Conservation (phyloP, 768 basidiomycete genomes). For the Tylopilus rubrobrunneus region DNA sequence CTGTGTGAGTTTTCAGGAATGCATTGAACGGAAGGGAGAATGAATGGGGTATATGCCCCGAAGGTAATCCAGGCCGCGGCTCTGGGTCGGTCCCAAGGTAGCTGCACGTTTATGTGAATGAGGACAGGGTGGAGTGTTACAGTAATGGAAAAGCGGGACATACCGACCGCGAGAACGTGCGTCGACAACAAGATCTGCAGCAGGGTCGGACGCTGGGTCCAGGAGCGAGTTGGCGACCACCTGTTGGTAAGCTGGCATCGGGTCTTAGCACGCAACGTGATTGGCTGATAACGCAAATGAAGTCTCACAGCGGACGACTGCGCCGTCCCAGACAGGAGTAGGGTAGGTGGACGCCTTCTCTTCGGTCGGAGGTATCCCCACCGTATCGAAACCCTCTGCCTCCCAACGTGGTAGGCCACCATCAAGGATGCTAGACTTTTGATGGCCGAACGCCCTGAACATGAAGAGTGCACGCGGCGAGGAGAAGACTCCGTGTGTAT, state of each 20-base stretch:
- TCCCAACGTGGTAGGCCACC: conserved; percentile 90
- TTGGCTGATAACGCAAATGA: conserved; percentile 32
- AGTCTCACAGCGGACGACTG: conserved; percentile 42
- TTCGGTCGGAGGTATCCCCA: conserved; percentile 29
- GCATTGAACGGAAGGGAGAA: conserved; percentile 77
- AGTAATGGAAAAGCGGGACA: conserved; percentile 15
- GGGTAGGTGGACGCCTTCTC: conserved; percentile 41
- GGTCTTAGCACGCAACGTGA: conserved; percentile 15
- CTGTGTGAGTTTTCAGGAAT: conserved; percentile 52
- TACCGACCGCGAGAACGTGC: conserved; percentile 83
- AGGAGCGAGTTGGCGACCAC: conserved; percentile 66
- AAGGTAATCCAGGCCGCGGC: conserved; percentile 81
- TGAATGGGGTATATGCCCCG: conserved; percentile 90
- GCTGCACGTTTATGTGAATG: conserved; percentile 37
- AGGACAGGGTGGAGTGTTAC: conserved; percentile 1
- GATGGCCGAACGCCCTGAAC: conserved; percentile 89
- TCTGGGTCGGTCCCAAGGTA: conserved; percentile 82
- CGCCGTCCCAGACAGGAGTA: conserved; percentile 47
- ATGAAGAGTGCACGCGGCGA: conserved; percentile 92
- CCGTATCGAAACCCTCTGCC: conserved; percentile 57
- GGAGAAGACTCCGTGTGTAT: conserved; percentile 86
- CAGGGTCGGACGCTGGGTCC: conserved; percentile 39
- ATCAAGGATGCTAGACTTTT: conserved; percentile 80
- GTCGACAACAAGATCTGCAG: conserved; percentile 76
- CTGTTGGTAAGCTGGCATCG: conserved; percentile 66